Percentiles rank a stretch among this genome's conserved stretches.
Conservation (phyloP, 495 filamentous ascomycete species). For the Melanomma pulvis-pyrius region DNA sequence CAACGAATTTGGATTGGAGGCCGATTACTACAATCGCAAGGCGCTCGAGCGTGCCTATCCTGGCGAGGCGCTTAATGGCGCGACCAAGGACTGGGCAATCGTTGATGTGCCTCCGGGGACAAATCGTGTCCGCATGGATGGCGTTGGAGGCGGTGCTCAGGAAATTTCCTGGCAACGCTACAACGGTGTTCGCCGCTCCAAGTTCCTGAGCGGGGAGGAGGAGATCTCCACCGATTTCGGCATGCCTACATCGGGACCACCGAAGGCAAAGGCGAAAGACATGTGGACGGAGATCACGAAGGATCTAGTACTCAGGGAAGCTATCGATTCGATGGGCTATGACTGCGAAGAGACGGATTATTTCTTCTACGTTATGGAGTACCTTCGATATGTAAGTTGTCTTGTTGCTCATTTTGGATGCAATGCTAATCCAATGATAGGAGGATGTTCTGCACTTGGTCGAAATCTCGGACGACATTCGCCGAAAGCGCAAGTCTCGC, state of each 20-base stretch:
- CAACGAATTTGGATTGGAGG: slow-evolving; percentile 58
- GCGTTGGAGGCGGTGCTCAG: slow-evolving; percentile 64
- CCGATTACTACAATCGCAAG: slow-evolving; percentile 66
- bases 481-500: slow-evolving; percentile 71
- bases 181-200: slow-evolving; percentile 71
- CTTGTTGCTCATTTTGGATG: background rate
- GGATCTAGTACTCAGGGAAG: slow-evolving; percentile 84
- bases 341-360: slow-evolving; percentile 88
- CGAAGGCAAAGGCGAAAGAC: slow-evolving; percentile 54
- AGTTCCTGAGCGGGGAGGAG: slow-evolving; percentile 63
- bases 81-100: slow-evolving; percentile 72
- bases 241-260: slow-evolving; percentile 10
- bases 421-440: slow-evolving; percentile 50
- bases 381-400: slow-evolving; percentile 77
- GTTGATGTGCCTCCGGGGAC: slow-evolving; percentile 81
- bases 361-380: slow-evolving; percentile 92
- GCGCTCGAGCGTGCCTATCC: slow-evolving; percentile 61
- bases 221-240: slow-evolving; percentile 32
- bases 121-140: slow-evolving; percentile 73
- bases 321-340: slow-evolving; percentile 81
- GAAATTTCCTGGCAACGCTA: slow-evolving; percentile 77
- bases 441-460: slow-evolving; percentile 86
- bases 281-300: slow-evolving; percentile 99
- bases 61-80: slow-evolving; percentile 69
- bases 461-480: slow-evolving; percentile 79